Evolutionary conservation across 2,329 filamentous ascomycete species (phyloP), one percentile per base, ranked within the genome.

Genomic region (Beauveria asiatica): DNA sequence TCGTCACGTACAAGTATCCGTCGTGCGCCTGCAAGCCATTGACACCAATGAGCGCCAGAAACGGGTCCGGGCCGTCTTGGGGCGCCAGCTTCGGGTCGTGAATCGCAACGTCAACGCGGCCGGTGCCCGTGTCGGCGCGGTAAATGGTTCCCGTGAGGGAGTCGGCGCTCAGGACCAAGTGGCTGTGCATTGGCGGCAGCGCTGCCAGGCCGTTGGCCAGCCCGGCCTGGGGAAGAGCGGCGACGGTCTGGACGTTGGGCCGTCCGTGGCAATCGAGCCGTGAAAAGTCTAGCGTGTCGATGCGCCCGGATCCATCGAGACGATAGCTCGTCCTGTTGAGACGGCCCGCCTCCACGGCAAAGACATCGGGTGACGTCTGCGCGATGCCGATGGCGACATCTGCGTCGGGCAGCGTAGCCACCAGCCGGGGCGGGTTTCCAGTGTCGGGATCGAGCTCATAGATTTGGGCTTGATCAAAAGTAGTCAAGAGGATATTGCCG

Each of bases 181-280:
- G 54, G 2, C 59, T 53, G 25, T 60, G n/a, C 1, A 54, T 30
- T 0, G 61, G 64, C 3, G 61, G 64, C 3, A 69, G 60, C 2
- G 60, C 61, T 3, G 61, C 57, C 62, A 69, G 63, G 58, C 68
- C 67, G 44, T 68, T 68, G 6, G 67, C 57, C 2, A 65, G 59
- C 10, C 45, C 19, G 3, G 63, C 57, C 4, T 65, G 44, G 0
- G 64, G 62, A 3, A 66, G 25, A 1, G 41, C 33, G 1, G 63
- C 64, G 2, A 63, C 55, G 1, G 50, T 54, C 17, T 65, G 56
- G 9, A 67, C 25, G 5, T 2, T 19, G 5, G 50, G 57, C 13
- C 17, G 21, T 8, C 33, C 30, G 3, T 45, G 8, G n/a, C 39
- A 19, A 1, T 16, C 27, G 7, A 13, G 50, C 17, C 49, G 21